phyloP scores from a whole-genome alignment of 2,329 filamentous ascomycete genomes.

The Ophiostoma ips region DNA sequence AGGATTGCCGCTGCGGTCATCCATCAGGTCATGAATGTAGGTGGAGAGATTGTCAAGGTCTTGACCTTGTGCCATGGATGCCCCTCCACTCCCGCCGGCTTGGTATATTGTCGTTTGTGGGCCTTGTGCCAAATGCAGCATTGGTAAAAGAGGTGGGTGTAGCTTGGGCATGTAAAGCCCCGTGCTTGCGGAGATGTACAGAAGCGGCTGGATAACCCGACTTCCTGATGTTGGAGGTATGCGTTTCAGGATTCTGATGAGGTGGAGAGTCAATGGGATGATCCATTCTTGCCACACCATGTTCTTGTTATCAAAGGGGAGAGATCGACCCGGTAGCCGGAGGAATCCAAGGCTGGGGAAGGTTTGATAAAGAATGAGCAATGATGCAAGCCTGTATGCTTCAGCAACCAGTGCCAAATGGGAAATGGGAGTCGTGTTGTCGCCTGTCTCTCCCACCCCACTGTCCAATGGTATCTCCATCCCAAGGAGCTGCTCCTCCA shows the following conservation, averaged over 20 bases:
- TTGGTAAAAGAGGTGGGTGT: not conserved
- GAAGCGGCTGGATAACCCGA: not conserved
- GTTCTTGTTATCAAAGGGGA: not conserved
- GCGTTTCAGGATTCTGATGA: not conserved
- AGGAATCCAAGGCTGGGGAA: not conserved
- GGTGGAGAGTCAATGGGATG: not conserved
- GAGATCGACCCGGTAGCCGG: not conserved
- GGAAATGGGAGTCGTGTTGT: not conserved
- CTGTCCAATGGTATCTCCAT: not conserved
- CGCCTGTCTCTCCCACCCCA: not conserved
- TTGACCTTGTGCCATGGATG: not conserved
- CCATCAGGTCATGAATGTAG: not conserved
- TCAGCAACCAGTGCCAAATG: not conserved
- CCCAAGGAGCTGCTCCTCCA: not conserved
- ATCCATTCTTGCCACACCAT: slow-evolving; percentile 2
- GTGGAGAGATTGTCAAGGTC: not conserved
- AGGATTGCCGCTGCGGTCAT: not conserved
- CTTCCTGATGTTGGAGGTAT: not conserved
- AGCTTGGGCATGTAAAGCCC: not conserved
- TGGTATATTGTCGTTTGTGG: not conserved
- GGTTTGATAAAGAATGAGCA: not conserved
- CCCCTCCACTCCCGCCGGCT: not conserved
- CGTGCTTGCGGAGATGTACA: not conserved
- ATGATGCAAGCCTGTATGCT: not conserved
- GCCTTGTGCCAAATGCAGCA: not conserved